Conservation (phyloP, 2,329 filamentous ascomycete species). For the Magnaporthales sp. region DNA sequence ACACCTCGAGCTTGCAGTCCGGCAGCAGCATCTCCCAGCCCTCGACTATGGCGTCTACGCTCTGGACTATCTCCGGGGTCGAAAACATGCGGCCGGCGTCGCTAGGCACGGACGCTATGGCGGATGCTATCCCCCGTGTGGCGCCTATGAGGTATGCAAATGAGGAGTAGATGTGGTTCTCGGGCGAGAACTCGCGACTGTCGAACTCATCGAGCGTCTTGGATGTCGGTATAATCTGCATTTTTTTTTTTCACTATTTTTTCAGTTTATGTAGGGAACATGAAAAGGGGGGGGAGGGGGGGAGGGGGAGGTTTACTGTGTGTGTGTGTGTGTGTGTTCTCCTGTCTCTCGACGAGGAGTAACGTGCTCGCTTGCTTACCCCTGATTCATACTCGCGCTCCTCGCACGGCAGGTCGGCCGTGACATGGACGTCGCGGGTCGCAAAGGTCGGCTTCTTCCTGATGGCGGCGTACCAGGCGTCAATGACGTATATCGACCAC, state of each 20-base stretch:
- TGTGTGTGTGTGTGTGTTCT: no score
- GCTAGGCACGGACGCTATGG: conserved; percentile 17
- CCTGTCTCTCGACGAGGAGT: no score
- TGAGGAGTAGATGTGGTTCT: conserved; percentile 50
- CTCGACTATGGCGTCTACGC: conserved; percentile 25
- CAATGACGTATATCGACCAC: conserved; percentile 60
- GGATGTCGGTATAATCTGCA: conserved; percentile 28
- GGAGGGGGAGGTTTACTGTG: no score
- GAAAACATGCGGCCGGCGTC: conserved; percentile 15
- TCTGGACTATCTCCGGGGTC: conserved; percentile 18
- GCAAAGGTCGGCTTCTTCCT: conserved; percentile 18
- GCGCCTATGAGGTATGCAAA: conserved; percentile 60
- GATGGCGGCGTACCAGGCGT: conserved; percentile 35
- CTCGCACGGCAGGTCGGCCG: conserved; percentile 56
- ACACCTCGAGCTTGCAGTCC: conserved; percentile 19
- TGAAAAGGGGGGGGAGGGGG: no score
- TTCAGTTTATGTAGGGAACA: no score
- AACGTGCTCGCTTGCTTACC: conserved; percentile 19
- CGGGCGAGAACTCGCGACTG: conserved; percentile 47
- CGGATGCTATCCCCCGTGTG: conserved; percentile 27
- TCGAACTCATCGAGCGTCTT: conserved; percentile 53
- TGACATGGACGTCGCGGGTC: conserved; percentile 32
- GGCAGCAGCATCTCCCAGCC: conserved; percentile 30
- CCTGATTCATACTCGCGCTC: conserved; percentile 43
- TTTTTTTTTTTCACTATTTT: conserved; percentile 3